Evolutionary conservation across 805 yeast species (phyloP), one percentile per base, ranked within the genome.

Genomic region (Candida montana): DNA sequence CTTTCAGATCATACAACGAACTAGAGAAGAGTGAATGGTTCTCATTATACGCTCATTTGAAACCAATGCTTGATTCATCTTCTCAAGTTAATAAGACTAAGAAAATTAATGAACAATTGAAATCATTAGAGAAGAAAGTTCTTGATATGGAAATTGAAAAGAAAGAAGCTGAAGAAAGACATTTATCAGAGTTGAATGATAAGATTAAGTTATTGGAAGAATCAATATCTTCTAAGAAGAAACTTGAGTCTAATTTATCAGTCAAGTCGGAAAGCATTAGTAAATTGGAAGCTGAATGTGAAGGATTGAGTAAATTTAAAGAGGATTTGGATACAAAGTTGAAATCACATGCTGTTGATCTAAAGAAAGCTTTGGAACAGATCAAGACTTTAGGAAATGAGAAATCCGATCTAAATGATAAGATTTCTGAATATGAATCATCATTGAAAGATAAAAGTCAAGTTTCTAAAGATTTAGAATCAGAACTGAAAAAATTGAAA

Each of bases 1-100:
- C 85, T 32, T 73, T 93, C 52, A 59, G 64, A 27, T 61, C 69
- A 0, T 77, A 81, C 44, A 69, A 72, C 44, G 62, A 66, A 11
- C 56, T 79, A 11, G 62, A 67, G 35, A 58, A 68, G 10, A 80
- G 79, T 55, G 83, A 84, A 16, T 93, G 99, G 99, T 84, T 85
- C 62, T 75, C 72, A 38, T 66, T 93, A 34, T 79, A 80, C 45
- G 67, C 78, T 17, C 75, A 76, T 40, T 65, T 91, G 51, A 86
- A 83, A 51, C 98, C 98, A 2, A 59, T 89, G 32, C 63, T 89
- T 12, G 77, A 69, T 45, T 85, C 81, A 34, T 74, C 81, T 6
- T 73, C 77, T 18, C 81, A 79, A 42, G 74, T 78, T 5, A 63
- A 74, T 31, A 81, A 78, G 54, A 68, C 78, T 4, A 76, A 75